Base-by-base conservation (phyloP, 495 filamentous ascomycete species). In the Penicillium cinerascens region DNA sequence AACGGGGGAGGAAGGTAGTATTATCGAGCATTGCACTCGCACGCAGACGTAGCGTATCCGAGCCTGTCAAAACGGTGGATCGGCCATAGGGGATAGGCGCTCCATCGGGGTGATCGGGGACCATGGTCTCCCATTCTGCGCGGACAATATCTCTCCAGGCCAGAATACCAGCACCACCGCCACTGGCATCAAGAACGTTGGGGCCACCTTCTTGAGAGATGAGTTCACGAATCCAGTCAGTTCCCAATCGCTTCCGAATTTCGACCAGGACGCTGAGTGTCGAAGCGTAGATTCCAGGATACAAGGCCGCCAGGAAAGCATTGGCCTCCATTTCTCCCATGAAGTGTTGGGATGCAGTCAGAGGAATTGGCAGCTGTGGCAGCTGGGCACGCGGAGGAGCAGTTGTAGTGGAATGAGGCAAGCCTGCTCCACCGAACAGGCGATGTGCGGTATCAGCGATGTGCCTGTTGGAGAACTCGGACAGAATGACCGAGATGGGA, bases 241-340 rank as follows among this genome's bases (percentile, higher is more conserved):
- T 71, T 18, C 93, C 93, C 22, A 97, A 71, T 13, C 93, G 82
- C 62, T 91, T 91, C 29, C 93, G 85, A 13, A 91, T 75, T 72
- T 98, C 93, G 0, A 88, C 86, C 26, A 98, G 59, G 7, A 83
- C 76, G 55, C 87, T 88, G 67, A 87, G 81, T 0, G 82, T 66
- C 7, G 87, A 78, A 1, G 92, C 84, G 65, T 95, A 96, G 47
- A 87, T 78, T 1, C 84, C 87, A 0, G 93, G 92, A 63, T 95
- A 83, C 10, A 95, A 76, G 7, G 83, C 82, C 4, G 91, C 82
- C 22, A 96, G 58, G 57, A 83, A 97, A 3, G 84, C 80, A 75
- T 96, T 89, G n/a, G 84, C 87, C 63, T 96, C 88, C 69, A 96
- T 92, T 23, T 89, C 83, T 4, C 75, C 75, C 89, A 97, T 95